Evolutionary conservation across 108 stramenopile genomes (phyloP), one percentile per base, ranked within the genome.

Genomic region (Epithemia pelagica): DNA sequence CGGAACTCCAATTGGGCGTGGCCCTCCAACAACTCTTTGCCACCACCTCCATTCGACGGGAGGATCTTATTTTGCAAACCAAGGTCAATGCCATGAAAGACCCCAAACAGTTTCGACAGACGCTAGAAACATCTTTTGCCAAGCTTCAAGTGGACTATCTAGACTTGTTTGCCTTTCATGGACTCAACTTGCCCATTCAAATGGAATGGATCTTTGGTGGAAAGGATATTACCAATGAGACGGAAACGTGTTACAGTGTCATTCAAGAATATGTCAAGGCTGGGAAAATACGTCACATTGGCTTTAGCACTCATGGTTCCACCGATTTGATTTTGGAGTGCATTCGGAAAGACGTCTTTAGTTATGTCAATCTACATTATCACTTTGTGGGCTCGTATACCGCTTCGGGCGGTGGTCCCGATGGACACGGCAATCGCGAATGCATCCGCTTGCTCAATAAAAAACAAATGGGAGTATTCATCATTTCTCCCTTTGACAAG

Each of bases 401-500:
- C 8, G 84, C 90, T 28, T 73, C 85, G 46, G 93, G 92, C 25
- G 78, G 75, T 30, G 77, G 65, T 22, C 68, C 58, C 10, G 78
- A 78, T 46, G 32, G 30, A 23, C 59, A 72, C 10, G 94, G 90
- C 22, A 92, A 95, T 58, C 58, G 75, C 20, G 71, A 71, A n/a
- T 79, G 77, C 62, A 58, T 95, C 46, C 69, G 78, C 20, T 71
- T 89, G 26, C 70, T 79, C 30, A 73, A 86, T 21, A 67, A 89
- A 59, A 77, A 79, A 65, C 89, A 90, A 62, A 95, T 95, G 94
- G 91, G 91, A 28, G 61, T 94, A 0, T 96, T 94, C 68, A 78
- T 89, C 65, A 95, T 95, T 58, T 80, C 80, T 30, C 83, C 95
- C 22, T 87, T 75, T 61, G 96, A 97, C 78, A 97, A 97, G 69